Base-by-base conservation (phyloP, 108 stramenopile genomes). In the Chaetoceros muelleri region DNA sequence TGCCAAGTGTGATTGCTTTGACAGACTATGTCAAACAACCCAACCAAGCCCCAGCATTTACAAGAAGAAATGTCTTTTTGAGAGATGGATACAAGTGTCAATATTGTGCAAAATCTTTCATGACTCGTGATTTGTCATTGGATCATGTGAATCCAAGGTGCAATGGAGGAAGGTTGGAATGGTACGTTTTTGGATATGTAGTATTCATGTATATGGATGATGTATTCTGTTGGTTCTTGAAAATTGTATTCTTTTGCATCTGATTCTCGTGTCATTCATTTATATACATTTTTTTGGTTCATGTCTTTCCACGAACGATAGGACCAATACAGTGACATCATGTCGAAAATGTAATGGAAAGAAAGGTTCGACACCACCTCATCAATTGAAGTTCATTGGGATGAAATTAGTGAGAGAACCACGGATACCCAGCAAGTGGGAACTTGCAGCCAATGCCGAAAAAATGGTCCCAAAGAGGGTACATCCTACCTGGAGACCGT, bases 71-170 rank as follows among this genome's bases (percentile, higher is more conserved):
- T 62, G 84, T 92, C 46, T 92, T 84, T 74, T 57, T 92, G 26
- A 68, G 90, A 27, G 90, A 92, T 58, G 80, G 79, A 31, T 92
- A 92, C 59, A 69, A 66, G 13, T 92, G 90, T 53, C 90, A 92
- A 58, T 92, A 92, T 61, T 92, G 90, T 67, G 62, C 28, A 40
- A 27, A 79, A 3, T 46, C 66, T 8, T 87, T 84, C 55, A 74
- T 74, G 23, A 85, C 80, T 3, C 46, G 73, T 18, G 90, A 92
- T 58, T 63, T 92, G 44, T 78, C 86, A 0, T 58, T 92, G 30
- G 90, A 92, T 67, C 90, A 92, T 55, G 81, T 87, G 17, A 58
- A 73, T 1, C 90, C 90, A 26, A 64, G 85, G 28, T 81, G 78
- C 46, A 29, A 61, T 44, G 90, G 90, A 22, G 90, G 90, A 8